A percentile compares a stretch with the other conserved stretches of the same genome.
phyloP scores from a whole-genome alignment of 2,329 filamentous ascomycete genomes.

The Atkinsonella hypoxylon region DNA sequence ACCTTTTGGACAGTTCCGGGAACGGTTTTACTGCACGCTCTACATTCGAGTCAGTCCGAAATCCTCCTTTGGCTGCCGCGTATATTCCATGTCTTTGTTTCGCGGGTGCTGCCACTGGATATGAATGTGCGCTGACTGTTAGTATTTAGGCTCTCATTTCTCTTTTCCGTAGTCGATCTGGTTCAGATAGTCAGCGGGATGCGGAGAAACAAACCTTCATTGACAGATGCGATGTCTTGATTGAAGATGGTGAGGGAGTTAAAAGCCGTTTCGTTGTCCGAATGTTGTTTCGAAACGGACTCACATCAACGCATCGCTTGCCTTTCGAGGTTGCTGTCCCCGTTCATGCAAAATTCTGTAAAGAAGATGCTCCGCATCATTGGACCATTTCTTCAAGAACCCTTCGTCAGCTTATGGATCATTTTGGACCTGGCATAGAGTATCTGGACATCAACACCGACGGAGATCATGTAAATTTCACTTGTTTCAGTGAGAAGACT shows the following conservation, averaged over 20 bases:
- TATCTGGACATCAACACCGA: constrained; percentile 69
- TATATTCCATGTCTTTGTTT: too few species aligned
- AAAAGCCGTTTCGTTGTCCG: constrained; percentile 65
- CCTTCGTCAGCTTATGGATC: constrained; percentile 64
- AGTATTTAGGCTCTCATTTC: constrained; percentile 49
- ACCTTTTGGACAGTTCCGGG: constrained; percentile 35
- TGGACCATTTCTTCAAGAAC: constrained; percentile 64
- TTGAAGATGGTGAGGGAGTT: constrained; percentile 58
- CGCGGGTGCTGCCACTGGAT: not conserved
- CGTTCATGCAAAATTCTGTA: constrained; percentile 65
- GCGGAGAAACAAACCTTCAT: constrained; percentile 57
- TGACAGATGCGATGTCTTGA: constrained; percentile 60
- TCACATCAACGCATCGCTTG: constrained; percentile 66
- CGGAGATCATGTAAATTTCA: constrained; percentile 62
- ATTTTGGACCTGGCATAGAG: constrained; percentile 70
- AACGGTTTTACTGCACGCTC: constrained; percentile 62
- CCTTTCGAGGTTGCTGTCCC: constrained; percentile 65
- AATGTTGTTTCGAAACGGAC: constrained; percentile 61
- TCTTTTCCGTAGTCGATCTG: constrained; percentile 56
- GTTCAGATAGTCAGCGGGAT: constrained; percentile 43
- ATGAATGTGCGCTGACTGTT: not conserved
- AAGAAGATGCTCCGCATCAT: constrained; percentile 49
- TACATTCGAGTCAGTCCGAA: constrained; percentile 49
- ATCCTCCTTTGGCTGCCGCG: too few species aligned
- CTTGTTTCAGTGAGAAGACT: constrained; percentile 71